These are phyloP conservation scores for Curvularia sp. DNA, from an alignment of 2,329 filamentous ascomycete species.

Conservation along the genomic window DNA sequence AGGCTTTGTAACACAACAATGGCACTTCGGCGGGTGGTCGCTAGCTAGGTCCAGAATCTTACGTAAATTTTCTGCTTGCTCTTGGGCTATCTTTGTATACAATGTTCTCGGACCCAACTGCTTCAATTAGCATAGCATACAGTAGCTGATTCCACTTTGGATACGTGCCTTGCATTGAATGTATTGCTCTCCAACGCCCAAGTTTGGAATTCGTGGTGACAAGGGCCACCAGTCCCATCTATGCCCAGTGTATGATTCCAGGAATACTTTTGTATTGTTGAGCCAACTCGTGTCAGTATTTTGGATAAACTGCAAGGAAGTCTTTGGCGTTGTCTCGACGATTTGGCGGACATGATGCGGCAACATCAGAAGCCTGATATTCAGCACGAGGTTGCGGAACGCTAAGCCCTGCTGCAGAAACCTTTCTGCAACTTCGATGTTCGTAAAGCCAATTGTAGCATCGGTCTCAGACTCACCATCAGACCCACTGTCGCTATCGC, in stretches of 20 bases:
- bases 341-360: background rate
- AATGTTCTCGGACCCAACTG: background rate
- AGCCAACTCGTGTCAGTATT: background rate
- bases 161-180: background rate
- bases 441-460: background rate
- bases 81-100: background rate
- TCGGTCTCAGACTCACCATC: background rate
- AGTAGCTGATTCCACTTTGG: background rate
- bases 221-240: background rate
- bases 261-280: background rate
- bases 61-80: background rate
- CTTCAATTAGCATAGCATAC: background rate
- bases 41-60: background rate
- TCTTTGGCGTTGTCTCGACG: background rate
- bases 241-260: background rate
- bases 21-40: background rate
- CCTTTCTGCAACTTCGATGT: background rate
- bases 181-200: background rate
- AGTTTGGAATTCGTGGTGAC: background rate
- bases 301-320: background rate
- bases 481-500: background rate
- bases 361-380: background rate
- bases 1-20: background rate
- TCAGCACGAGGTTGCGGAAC: background rate
- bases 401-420: background rate